Conservation (phyloP, 768 basidiomycete genomes). For the Lanmaoa pseudosensibilis region DNA sequence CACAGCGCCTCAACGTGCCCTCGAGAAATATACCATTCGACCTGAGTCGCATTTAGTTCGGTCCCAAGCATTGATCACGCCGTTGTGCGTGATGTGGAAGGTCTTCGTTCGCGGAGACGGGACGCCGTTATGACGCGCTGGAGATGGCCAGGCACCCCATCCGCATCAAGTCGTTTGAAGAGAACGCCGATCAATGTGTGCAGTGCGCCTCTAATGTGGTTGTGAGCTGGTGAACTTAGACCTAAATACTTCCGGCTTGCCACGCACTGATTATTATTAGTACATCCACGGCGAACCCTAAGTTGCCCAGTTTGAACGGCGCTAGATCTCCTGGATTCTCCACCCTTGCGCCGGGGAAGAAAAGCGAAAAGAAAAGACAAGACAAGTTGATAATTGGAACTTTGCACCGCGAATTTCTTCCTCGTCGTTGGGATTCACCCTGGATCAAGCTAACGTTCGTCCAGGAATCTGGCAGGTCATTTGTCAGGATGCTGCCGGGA, state of each 20-base stretch:
- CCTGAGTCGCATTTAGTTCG: no score
- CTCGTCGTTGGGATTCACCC: neutral
- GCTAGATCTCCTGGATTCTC: neutral
- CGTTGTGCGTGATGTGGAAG: no score
- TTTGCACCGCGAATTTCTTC: neutral
- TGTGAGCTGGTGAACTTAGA: neutral
- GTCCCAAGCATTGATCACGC: no score
- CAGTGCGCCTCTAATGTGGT: neutral
- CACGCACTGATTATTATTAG: neutral
- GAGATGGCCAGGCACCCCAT: no score
- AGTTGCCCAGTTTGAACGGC: neutral
- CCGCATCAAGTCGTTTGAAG: no score
- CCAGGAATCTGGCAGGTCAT: slow-evolving; percentile 27
- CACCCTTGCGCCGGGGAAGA: neutral
- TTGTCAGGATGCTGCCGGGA: slow-evolving; percentile 13
- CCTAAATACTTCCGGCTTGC: neutral
- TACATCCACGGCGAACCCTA: neutral
- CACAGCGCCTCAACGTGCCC: no score
- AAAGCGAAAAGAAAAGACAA: neutral
- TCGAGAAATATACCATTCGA: no score
- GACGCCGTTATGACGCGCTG: no score
- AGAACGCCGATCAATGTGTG: neutral
- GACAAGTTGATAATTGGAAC: neutral
- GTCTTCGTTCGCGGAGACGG: neutral
- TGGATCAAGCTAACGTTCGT: slow-evolving; percentile 17